phyloP scores from a whole-genome alignment of 306 rosid species.

The Trichosanthes cucumerina region DNA sequence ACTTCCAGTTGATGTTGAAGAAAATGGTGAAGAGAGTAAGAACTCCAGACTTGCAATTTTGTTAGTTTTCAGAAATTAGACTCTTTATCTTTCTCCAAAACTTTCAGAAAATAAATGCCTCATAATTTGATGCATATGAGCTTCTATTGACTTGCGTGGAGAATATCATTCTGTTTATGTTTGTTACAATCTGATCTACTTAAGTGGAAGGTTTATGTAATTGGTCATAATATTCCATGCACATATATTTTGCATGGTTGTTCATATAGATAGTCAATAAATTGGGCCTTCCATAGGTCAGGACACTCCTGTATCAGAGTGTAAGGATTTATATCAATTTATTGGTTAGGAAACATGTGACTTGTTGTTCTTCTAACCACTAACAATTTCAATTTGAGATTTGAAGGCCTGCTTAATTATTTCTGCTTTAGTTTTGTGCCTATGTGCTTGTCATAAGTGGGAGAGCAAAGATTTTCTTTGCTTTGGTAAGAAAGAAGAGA shows the following conservation, averaged over 20 bases:
- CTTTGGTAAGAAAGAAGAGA: background rate
- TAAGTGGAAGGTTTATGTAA: background rate
- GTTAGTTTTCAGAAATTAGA: background rate
- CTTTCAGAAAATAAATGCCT: background rate
- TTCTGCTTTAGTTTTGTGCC: background rate
- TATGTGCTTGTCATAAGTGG: background rate
- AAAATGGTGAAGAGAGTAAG: slow-evolving; percentile 46
- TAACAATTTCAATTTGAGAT: background rate
- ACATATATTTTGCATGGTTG: background rate
- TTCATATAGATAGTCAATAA: background rate
- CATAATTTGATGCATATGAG: background rate
- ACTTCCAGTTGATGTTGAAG: slow-evolving; percentile 39
- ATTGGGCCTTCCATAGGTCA: background rate
- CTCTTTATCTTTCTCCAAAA: background rate
- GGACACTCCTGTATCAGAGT: background rate
- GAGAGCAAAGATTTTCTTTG: background rate
- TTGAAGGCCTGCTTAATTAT: background rate
- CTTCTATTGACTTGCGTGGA: background rate
- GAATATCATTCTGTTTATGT: background rate
- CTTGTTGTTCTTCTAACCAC: background rate
- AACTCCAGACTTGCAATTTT: slow-evolving; percentile 2
- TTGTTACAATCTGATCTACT: background rate
- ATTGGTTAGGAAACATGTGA: background rate
- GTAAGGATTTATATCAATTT: background rate
- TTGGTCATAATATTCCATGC: background rate